Evolutionary conservation across 2,329 filamentous ascomycete species (phyloP).

Genomic region (Colletotrichum caudatum): DNA sequence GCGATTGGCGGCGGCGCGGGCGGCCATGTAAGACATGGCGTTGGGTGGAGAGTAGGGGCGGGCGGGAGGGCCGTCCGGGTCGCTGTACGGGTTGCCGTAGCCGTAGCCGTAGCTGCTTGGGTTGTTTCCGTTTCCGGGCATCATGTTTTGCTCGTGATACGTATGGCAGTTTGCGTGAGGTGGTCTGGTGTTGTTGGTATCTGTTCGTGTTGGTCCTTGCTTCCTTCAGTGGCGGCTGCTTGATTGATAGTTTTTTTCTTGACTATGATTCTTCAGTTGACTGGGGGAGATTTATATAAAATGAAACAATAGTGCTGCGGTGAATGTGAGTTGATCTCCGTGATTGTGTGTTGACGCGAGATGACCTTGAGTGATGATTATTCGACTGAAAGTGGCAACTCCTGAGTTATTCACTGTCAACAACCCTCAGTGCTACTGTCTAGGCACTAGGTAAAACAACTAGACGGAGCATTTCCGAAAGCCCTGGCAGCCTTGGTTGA

Average conservation of each 20-base stretch:
- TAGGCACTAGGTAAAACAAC: too few relatives aligned
- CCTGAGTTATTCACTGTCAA: not conserved
- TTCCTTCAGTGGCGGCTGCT: not conserved
- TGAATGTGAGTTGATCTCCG: not conserved
- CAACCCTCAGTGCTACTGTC: too few relatives aligned
- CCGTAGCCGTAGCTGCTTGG: not conserved
- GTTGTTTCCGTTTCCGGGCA: not conserved
- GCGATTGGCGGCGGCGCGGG: not conserved
- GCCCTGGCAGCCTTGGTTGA: too few relatives aligned
- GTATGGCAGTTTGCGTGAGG: not conserved
- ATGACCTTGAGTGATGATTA: not conserved
- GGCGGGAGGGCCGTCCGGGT: not conserved
- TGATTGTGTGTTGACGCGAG: not conserved
- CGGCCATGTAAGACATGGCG: constrained; percentile 3
- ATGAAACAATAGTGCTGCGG: not conserved
- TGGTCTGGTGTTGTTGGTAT: not conserved
- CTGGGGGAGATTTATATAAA: not conserved
- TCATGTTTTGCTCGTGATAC: not conserved
- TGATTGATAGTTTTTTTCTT: not conserved
- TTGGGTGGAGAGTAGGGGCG: not conserved
- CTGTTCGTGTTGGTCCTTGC: not conserved
- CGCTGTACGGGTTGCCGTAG: not conserved
- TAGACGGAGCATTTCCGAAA: too few relatives aligned
- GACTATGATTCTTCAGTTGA: not conserved
- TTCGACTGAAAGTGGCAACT: not conserved